A percentile compares a stretch with the other conserved stretches of the same genome.
These are phyloP conservation scores for Plantago ovata DNA, from an alignment of 257 asterid species.

Conservation along the genomic window DNA sequence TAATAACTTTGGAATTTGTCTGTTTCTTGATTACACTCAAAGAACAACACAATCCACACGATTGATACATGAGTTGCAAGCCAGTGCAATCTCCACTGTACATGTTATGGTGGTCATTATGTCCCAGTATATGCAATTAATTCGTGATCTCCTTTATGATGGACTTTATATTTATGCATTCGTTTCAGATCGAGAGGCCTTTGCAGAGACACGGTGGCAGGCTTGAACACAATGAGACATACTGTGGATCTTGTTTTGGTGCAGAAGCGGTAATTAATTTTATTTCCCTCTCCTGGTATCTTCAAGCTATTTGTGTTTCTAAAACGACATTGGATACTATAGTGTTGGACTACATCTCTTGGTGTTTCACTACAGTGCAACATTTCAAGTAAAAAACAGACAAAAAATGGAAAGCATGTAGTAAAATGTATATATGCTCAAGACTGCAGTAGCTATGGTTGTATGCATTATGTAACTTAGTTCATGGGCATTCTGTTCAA, in stretches of 20 bases:
- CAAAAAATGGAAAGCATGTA: not conserved
- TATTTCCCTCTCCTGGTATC: constrained; percentile 16
- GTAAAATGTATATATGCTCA: constrained; percentile 5
- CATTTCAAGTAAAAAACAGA: not conserved
- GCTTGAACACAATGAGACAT: constrained; percentile 89
- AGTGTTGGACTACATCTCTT: constrained; percentile 1
- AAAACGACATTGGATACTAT: not conserved
- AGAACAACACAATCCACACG: not conserved
- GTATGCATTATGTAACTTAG: not conserved
- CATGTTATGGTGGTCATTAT: not conserved
- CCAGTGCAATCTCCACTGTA: not conserved
- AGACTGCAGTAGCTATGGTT: too few relatives aligned
- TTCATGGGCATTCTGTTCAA: not conserved
- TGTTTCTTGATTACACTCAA: too few relatives aligned
- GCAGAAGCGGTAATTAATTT: constrained; percentile 69
- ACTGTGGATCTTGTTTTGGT: constrained; percentile 97
- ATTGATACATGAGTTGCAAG: not conserved
- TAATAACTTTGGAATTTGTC: too few relatives aligned
- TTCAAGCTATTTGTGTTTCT: constrained; percentile 6
- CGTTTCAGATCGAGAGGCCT: constrained; percentile 88
- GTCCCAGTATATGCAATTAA: constrained; percentile 7
- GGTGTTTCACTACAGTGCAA: not conserved
- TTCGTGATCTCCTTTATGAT: constrained; percentile 7
- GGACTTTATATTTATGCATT: constrained; percentile 13
- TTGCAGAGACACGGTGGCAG: constrained; percentile 96